Conservation (phyloP, 2,329 filamentous ascomycete genomes). For the Ophiocordyceps camponoti-floridani region DNA sequence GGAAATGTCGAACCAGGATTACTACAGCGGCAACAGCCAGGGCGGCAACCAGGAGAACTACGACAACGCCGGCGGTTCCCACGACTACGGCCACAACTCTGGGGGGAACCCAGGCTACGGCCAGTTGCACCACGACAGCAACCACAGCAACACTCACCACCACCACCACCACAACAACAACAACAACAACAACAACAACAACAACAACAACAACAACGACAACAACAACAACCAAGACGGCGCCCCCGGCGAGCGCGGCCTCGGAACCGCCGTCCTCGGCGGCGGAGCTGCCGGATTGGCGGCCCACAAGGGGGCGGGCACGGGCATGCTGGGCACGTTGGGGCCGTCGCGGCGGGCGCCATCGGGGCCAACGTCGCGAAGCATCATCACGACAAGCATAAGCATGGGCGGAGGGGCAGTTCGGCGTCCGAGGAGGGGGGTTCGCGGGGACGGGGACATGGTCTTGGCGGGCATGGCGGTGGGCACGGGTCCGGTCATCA, state of each 20-base stretch:
- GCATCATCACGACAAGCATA: constrained; percentile 14
- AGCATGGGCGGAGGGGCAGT: too few species aligned
- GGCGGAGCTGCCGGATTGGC: constrained; percentile 35
- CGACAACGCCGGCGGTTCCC: too few species aligned
- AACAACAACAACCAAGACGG: constrained; percentile 9
- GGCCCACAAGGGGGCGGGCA: constrained; percentile 30
- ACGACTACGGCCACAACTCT: too few species aligned
- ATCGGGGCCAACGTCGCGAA: constrained; percentile 35
- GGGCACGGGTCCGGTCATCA: too few species aligned
- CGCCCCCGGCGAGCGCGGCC: constrained; percentile 30
- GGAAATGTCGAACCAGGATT: constrained; percentile 21
- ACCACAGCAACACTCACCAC: too few species aligned
- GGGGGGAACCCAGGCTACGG: too few species aligned
- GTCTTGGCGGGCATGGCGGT: neutral
- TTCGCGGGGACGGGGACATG: too few species aligned
- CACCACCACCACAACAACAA: too few species aligned
- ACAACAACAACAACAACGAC: neutral
- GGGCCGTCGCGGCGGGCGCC: constrained; percentile 31
- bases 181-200: constrained; percentile 4
- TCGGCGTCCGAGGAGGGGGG: too few species aligned
- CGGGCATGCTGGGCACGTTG: constrained; percentile 32
- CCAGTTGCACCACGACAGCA: too few species aligned
- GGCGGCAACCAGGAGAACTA: too few species aligned
- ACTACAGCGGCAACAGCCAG: constrained; percentile 12
- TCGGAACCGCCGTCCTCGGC: constrained; percentile 34